These are phyloP conservation scores for Cenchrus purpureus DNA, from an alignment of 176 grass and related monocot genomes.

Conservation along the genomic window DNA sequence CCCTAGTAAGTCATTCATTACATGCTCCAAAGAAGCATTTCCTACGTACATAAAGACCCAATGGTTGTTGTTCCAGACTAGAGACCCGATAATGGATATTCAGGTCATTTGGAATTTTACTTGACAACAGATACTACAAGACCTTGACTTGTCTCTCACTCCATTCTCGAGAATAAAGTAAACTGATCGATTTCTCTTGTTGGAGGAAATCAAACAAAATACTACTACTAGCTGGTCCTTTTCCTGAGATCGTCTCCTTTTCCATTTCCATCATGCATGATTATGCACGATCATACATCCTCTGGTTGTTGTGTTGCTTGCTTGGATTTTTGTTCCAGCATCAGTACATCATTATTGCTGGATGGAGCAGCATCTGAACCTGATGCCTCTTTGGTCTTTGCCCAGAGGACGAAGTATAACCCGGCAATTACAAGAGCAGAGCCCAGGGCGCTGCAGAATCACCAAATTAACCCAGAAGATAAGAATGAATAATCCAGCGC, in stretches of 20 bases:
- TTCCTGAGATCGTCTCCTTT: not conserved
- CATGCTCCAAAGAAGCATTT: too few relatives aligned
- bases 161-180: not conserved
- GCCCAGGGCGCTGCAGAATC: constrained; percentile 52
- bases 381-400: constrained; percentile 61
- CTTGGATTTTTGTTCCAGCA: constrained; percentile 17
- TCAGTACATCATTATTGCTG: not conserved
- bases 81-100: too few relatives aligned
- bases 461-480: not conserved
- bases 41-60: too few relatives aligned
- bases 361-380: not conserved
- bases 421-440: constrained; percentile 58
- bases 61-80: too few relatives aligned
- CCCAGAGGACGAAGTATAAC: constrained; percentile 79
- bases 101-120: too few relatives aligned
- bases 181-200: too few relatives aligned
- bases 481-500: not conserved
- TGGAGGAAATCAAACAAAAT: not conserved
- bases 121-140: too few relatives aligned
- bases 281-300: not conserved
- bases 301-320: not conserved
- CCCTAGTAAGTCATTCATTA: too few relatives aligned
- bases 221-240: not conserved
- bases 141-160: not conserved
- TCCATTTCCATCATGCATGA: not conserved